phyloP scores from a whole-genome alignment of 169 alveolate genomes.

The Eimeria necatrix region DNA sequence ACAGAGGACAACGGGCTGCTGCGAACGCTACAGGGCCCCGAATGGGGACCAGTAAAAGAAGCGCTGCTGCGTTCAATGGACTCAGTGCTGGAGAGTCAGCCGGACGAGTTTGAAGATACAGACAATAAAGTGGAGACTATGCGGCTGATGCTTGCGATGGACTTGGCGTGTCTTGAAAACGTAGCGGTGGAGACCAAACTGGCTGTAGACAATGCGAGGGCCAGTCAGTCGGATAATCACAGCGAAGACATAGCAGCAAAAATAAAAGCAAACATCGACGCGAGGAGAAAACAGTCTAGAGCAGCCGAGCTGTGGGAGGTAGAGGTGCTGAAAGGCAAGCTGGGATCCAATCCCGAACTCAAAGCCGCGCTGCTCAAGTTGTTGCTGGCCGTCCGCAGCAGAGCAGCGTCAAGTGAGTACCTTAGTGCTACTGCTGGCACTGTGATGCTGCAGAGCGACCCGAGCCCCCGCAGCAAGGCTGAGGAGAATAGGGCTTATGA shows the following conservation, averaged over 20 bases:
- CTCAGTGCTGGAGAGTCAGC: too few species aligned
- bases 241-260: background rate
- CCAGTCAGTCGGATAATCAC: background rate
- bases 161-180: background rate
- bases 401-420: background rate
- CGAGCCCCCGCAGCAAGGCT: too few species aligned
- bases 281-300: background rate
- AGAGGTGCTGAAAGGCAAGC: background rate
- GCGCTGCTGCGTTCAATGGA: too few species aligned
- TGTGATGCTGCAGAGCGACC: too few species aligned
- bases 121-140: too few species aligned
- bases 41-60: too few species aligned
- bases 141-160: background rate
- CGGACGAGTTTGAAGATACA: too few species aligned
- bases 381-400: background rate
- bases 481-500: too few species aligned
- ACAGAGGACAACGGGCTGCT: too few species aligned
- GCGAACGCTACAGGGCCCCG: too few species aligned
- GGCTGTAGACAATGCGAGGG: background rate
- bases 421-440: background rate
- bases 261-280: background rate
- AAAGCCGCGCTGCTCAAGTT: background rate
- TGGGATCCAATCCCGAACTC: background rate
- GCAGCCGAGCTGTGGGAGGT: conserved; percentile 24
- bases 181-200: background rate